Conservation (phyloP, 306 rosid species). For the Quillaja saponaria region DNA sequence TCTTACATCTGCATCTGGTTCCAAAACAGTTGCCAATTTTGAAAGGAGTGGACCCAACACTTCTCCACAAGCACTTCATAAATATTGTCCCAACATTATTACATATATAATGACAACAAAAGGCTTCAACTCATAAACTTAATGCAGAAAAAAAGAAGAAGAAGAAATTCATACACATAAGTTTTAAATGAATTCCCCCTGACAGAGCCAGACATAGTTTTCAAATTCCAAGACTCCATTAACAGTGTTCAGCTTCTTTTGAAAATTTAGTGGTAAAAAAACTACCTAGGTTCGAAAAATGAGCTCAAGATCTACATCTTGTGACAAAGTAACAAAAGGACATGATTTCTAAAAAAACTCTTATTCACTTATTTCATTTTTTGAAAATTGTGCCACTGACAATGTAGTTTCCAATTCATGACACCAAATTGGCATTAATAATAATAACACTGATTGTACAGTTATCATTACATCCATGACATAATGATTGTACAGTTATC, state of each 20-base stretch:
- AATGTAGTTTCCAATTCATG: constrained; percentile 6
- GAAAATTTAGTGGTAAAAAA: too few species aligned
- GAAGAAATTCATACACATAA: constrained; percentile 10
- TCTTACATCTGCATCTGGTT: constrained; percentile 43
- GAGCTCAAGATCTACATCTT: not conserved
- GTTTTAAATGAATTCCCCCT: constrained; percentile 3
- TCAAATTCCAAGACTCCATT: not conserved
- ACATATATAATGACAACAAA: not conserved
- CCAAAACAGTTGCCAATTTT: constrained; percentile 37
- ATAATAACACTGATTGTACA: constrained; percentile 14
- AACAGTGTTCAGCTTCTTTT: too few species aligned
- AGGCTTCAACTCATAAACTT: constrained; percentile 25
- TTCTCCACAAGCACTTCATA: constrained; percentile 57
- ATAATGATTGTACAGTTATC: not conserved
- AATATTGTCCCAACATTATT: constrained; percentile 18
- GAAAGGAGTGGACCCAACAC: constrained; percentile 48
- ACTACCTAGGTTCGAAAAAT: too few species aligned
- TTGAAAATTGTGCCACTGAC: too few species aligned
- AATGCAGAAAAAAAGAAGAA: not conserved
- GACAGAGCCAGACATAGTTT: not conserved
- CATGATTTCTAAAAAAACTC: constrained; percentile 1
- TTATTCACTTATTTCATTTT: constrained; percentile 15
- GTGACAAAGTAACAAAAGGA: constrained; percentile 6
- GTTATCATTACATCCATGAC: not conserved
- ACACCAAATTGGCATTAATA: constrained; percentile 2